Evolutionary conservation across 768 basidiomycete genomes (phyloP).

Genomic region (Termitomyces sp.): DNA sequence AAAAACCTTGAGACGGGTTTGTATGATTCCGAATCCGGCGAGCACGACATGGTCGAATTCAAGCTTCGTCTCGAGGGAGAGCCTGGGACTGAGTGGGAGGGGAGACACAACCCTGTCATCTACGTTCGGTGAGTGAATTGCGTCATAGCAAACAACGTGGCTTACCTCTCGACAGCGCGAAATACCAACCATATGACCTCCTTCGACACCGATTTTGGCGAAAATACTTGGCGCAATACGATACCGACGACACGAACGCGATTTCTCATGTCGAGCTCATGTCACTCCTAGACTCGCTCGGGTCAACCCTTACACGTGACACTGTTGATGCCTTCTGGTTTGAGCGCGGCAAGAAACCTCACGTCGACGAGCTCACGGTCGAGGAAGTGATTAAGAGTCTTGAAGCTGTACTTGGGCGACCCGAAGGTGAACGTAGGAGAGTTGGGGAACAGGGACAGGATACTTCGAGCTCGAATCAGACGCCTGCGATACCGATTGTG

Average conservation of each 20-base stretch:
- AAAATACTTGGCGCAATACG: conserved; percentile 85
- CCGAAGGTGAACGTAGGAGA: conserved; percentile 63
- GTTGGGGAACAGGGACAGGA: conserved; percentile 36
- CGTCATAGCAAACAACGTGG: too few species aligned
- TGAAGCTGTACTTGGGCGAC: conserved; percentile 76
- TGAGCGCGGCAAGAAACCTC: conserved; percentile 55
- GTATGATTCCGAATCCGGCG: conserved; percentile 50
- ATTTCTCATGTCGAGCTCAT: conserved; percentile 84
- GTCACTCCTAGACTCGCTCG: conserved; percentile 95
- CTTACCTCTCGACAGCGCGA: conserved; percentile 51
- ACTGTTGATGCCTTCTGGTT: conserved; percentile 85
- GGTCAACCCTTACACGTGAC: conserved; percentile 77
- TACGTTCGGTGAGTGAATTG: conserved; percentile 48
- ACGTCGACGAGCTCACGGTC: conserved; percentile 66
- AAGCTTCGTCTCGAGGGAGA: conserved; percentile 57
- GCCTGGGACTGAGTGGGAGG: conserved; percentile 57
- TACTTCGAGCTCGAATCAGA: conserved; percentile 14
- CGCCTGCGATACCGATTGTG: conserved; percentile 27
- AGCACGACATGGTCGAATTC: conserved; percentile 71
- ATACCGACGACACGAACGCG: conserved; percentile 70
- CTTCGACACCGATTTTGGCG: conserved; percentile 89
- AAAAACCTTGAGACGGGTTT: conserved; percentile 52
- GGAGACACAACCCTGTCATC: conserved; percentile 64
- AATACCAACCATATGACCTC: conserved; percentile 92
- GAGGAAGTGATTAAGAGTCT: conserved; percentile 81